These are phyloP conservation scores for Saccharomycopsis capsularis DNA, from an alignment of 805 yeast species.

Conservation along the genomic window DNA sequence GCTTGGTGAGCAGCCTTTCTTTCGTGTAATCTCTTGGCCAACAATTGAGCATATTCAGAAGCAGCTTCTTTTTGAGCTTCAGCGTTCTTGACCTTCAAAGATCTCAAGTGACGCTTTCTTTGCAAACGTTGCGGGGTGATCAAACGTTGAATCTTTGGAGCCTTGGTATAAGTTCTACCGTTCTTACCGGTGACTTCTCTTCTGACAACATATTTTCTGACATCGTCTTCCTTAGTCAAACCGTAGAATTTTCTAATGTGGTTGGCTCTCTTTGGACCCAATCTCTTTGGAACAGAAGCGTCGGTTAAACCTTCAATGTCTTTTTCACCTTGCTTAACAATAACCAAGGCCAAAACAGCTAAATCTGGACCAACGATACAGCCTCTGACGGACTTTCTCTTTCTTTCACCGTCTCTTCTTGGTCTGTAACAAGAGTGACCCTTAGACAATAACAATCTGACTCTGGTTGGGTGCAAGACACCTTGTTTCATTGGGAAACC, in stretches of 20 bases:
- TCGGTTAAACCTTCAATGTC: slow-evolving; percentile 97
- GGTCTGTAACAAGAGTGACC: slow-evolving; percentile 99
- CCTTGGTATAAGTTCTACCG: slow-evolving; percentile 98
- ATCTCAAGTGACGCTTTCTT: slow-evolving; percentile 96
- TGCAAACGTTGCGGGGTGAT: slow-evolving; percentile 98
- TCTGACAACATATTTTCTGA: slow-evolving; percentile 84
- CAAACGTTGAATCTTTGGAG: slow-evolving; percentile 99
- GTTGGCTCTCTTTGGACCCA: slow-evolving; percentile 99
- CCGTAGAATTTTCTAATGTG: slow-evolving; percentile 99
- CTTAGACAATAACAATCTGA: slow-evolving; percentile 85
- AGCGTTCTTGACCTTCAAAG: slow-evolving; percentile 93
- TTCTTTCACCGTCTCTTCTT: slow-evolving; percentile 99
- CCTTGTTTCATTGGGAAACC: slow-evolving; percentile 99
- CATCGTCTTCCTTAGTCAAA: slow-evolving; percentile 87
- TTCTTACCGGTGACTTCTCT: slow-evolving; percentile 92
- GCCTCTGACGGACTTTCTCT: slow-evolving; percentile 99
- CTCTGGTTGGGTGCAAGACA: slow-evolving; percentile 99
- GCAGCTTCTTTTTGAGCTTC: slow-evolving; percentile 99
- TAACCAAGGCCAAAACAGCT: slow-evolving; percentile 87
- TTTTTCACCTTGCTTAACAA: slow-evolving; percentile 95
- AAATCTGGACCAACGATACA: slow-evolving; percentile 97
- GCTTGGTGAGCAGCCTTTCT: slow-evolving; percentile 93
- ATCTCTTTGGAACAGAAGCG: slow-evolving; percentile 92
- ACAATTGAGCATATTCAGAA: slow-evolving; percentile 98
- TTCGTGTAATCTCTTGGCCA: slow-evolving; percentile 97